Evolutionary conservation across 805 yeast species (phyloP).

Genomic region (Henningerozyma blattae): DNA sequence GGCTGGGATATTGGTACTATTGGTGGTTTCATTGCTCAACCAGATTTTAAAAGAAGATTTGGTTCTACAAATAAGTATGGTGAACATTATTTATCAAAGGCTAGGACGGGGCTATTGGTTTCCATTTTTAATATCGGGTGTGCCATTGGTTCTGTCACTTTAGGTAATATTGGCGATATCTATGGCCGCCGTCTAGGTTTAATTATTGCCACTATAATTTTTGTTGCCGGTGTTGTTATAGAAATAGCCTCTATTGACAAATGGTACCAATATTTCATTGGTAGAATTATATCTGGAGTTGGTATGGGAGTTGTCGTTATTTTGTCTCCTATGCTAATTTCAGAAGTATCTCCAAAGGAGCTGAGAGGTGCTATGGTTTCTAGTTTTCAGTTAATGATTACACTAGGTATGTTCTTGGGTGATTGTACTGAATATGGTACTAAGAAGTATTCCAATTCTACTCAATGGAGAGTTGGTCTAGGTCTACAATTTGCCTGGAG

Average conservation of each 20-base stretch:
- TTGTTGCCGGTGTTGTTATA: constrained; percentile 45
- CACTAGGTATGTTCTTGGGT: constrained; percentile 64
- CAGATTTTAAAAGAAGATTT: constrained; percentile 39
- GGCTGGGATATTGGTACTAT: constrained; percentile 73
- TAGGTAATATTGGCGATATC: constrained; percentile 47
- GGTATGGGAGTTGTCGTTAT: constrained; percentile 73
- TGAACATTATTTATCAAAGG: constrained; percentile 23
- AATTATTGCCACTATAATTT: constrained; percentile 40
- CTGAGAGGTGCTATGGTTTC: constrained; percentile 62
- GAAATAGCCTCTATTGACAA: constrained; percentile 39
- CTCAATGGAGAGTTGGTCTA: constrained; percentile 64
- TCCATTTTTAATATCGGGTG: constrained; percentile 52
- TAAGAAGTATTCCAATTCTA: constrained; percentile 46
- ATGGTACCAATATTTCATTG: constrained; percentile 55
- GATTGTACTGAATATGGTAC: constrained; percentile 65
- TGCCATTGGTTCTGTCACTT: constrained; percentile 55
- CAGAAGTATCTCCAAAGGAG: constrained; percentile 59
- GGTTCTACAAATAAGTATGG: constrained; percentile 28
- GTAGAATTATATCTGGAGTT: constrained; percentile 63
- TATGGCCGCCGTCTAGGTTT: constrained; percentile 47
- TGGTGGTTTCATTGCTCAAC: constrained; percentile 54
- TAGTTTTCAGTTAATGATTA: constrained; percentile 57
- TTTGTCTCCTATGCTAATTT: constrained; percentile 58
- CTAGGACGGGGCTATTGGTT: constrained; percentile 38
- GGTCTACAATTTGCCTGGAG: constrained; percentile 43